Conservation (phyloP, 345 rosid species). For the Barbarea vulgaris region DNA sequence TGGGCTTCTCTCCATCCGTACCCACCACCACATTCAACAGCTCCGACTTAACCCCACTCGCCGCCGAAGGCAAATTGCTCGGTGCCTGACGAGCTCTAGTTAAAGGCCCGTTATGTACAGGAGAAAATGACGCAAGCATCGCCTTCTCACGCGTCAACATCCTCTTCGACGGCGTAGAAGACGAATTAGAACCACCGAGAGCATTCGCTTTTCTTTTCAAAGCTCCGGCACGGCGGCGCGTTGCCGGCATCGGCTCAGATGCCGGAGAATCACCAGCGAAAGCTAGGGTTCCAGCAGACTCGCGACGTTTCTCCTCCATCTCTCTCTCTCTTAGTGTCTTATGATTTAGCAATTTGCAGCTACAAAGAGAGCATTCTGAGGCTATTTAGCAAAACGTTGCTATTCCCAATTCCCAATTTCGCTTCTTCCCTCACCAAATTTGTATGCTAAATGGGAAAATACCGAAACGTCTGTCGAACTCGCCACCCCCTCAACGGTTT, state of each 20-base stretch:
- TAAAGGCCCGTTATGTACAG: constrained; percentile 85
- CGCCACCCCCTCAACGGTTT: not conserved
- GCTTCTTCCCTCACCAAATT: not conserved
- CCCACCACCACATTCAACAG: constrained; percentile 23
- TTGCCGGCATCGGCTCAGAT: constrained; percentile 50
- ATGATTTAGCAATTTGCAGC: constrained; percentile 19
- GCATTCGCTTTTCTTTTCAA: constrained; percentile 73
- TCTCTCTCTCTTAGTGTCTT: constrained; percentile 29
- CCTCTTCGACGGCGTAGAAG: constrained; percentile 70
- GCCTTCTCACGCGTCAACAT: constrained; percentile 78
- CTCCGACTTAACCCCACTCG: constrained; percentile 38
- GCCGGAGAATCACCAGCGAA: constrained; percentile 49
- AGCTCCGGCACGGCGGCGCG: constrained; percentile 77
- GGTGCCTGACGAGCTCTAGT: constrained; percentile 95
- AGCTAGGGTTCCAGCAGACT: constrained; percentile 51
- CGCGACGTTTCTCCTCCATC: constrained; percentile 74
- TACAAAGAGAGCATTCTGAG: constrained; percentile 17
- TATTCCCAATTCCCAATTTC: constrained; percentile 35
- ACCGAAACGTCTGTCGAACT: not conserved
- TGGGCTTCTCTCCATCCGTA: constrained; percentile 36
- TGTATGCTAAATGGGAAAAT: not conserved
- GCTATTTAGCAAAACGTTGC: constrained; percentile 16
- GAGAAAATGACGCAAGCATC: constrained; percentile 51
- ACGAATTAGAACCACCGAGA: constrained; percentile 47
- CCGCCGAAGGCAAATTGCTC: constrained; percentile 38